A percentile compares a stretch with the other conserved stretches of the same genome.
Evolutionary conservation across 2,329 filamentous ascomycete genomes (phyloP).

Genomic region (Dactylella cylindrospora): DNA sequence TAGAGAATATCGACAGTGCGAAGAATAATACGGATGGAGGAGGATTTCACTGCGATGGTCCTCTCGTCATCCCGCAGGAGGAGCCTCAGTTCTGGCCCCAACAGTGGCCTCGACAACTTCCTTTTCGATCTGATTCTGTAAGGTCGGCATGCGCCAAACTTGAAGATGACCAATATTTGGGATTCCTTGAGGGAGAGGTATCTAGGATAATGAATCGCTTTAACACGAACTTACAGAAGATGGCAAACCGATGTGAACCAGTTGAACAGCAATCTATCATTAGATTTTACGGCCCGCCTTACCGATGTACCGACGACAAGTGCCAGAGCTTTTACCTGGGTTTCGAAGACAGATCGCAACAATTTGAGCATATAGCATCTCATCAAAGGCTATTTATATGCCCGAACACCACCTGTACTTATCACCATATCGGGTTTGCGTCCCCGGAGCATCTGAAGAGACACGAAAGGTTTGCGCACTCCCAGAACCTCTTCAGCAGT

Average conservation of each 20-base stretch:
- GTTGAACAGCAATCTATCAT: not conserved
- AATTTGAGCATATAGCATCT: not conserved
- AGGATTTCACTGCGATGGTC: not conserved
- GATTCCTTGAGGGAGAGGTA: not conserved
- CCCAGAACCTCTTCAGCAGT: not conserved
- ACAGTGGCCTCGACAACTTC: not conserved
- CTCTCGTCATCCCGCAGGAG: not conserved
- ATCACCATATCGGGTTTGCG: not conserved
- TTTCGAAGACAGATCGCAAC: not conserved
- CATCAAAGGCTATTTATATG: constrained; percentile 4
- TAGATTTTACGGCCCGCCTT: not conserved
- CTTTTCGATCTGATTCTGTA: too few relatives aligned
- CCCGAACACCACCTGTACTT: not conserved
- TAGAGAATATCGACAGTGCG: not conserved
- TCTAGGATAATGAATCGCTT: not conserved
- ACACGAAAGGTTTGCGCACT: not conserved
- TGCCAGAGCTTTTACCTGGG: constrained; percentile 1
- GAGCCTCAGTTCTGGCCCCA: not conserved
- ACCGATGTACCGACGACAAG: not conserved
- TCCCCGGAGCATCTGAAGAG: not conserved
- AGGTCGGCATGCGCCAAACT: too few relatives aligned
- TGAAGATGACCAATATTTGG: not conserved
- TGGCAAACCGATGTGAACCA: not conserved
- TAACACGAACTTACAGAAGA: not conserved
- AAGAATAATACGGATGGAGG: not conserved